These are phyloP conservation scores for Punctularia strigosozonata DNA, from an alignment of 768 basidiomycete species.

Conservation along the genomic window DNA sequence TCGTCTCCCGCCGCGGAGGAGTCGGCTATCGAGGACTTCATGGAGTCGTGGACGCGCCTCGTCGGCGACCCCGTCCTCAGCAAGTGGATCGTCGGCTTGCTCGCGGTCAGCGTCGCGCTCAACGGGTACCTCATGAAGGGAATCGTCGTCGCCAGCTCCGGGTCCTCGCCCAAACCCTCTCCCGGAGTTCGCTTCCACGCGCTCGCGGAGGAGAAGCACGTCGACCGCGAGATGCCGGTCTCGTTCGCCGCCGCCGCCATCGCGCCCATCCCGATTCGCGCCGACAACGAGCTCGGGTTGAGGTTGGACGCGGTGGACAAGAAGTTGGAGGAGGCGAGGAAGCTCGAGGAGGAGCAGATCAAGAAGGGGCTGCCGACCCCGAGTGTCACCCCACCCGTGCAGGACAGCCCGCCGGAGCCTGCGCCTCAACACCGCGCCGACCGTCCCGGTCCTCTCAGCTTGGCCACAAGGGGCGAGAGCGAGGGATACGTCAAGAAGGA, in stretches of 20 bases:
- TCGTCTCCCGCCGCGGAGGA: constrained; percentile 12
- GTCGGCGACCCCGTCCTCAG: constrained; percentile 90
- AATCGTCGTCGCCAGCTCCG: constrained; percentile 45
- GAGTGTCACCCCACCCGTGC: constrained; percentile 10
- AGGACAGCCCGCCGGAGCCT: not conserved
- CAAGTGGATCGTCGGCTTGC: constrained; percentile 88
- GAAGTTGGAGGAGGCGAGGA: too few relatives aligned
- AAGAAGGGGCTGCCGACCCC: constrained; percentile 11
- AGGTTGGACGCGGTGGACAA: constrained; percentile 47
- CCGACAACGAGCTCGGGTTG: constrained; percentile 24
- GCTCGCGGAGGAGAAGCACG: constrained; percentile 7
- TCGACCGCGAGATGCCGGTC: constrained; percentile 8
- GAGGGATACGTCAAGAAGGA: not conserved
- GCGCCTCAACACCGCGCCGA: not conserved
- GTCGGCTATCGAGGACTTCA: constrained; percentile 67
- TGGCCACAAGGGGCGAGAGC: not conserved
- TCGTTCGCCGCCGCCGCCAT: constrained; percentile 10
- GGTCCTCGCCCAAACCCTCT: constrained; percentile 14
- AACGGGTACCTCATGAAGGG: constrained; percentile 92
- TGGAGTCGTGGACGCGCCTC: constrained; percentile 81
- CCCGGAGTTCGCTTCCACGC: not conserved
- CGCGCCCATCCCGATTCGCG: constrained; percentile 4
- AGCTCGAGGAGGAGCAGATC: constrained; percentile 26
- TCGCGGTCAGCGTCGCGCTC: constrained; percentile 76
- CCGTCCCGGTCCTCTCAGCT: not conserved